Percentiles rank a stretch among this genome's conserved stretches.
Evolutionary conservation across 2,329 filamentous ascomycete genomes (phyloP).

Genomic region (Trichoderma hamatum): DNA sequence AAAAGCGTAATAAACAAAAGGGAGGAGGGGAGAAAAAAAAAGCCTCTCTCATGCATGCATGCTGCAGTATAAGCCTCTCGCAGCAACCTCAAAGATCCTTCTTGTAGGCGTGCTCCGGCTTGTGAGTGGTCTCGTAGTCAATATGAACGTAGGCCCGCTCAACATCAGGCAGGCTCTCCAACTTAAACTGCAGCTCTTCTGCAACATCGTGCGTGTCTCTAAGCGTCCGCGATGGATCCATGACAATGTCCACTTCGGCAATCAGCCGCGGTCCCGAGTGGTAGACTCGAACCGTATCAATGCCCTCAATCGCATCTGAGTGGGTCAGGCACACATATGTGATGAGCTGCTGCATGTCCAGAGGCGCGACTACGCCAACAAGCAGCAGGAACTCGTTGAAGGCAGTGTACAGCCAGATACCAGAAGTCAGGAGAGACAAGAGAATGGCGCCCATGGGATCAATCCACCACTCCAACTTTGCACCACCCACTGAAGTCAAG

Average conservation of each 20-base stretch:
- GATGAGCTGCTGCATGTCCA: conserved; percentile 86
- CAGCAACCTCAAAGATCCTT: conserved; percentile 55
- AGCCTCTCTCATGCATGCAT: conserved; percentile 12
- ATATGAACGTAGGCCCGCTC: conserved; percentile 96
- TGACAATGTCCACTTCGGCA: conserved; percentile 95
- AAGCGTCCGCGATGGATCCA: conserved; percentile 75
- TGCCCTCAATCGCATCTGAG: conserved; percentile 75
- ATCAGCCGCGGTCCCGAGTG: conserved; percentile 87
- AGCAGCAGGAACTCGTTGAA: conserved; percentile 88
- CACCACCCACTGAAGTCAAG: conserved; percentile 85
- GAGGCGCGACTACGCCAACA: conserved; percentile 84
- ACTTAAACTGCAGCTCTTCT: conserved; percentile 89
- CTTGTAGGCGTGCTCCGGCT: conserved; percentile 75
- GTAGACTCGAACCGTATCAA: conserved; percentile 94
- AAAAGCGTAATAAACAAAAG: background rate
- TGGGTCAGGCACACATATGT: conserved; percentile 93
- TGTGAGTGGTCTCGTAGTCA: conserved; percentile 94
- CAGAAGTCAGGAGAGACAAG: conserved; percentile 75
- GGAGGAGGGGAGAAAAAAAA: background rate
- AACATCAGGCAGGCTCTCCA: conserved; percentile 88
- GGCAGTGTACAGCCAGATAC: conserved; percentile 82
- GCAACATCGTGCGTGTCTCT: conserved; percentile 87
- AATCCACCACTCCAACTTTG: conserved; percentile 90
- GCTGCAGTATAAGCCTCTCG: background rate
- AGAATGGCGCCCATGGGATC: conserved; percentile 90